phyloP scores from a whole-genome alignment of 768 basidiomycete species.

The Xanthoconium purpureum region DNA sequence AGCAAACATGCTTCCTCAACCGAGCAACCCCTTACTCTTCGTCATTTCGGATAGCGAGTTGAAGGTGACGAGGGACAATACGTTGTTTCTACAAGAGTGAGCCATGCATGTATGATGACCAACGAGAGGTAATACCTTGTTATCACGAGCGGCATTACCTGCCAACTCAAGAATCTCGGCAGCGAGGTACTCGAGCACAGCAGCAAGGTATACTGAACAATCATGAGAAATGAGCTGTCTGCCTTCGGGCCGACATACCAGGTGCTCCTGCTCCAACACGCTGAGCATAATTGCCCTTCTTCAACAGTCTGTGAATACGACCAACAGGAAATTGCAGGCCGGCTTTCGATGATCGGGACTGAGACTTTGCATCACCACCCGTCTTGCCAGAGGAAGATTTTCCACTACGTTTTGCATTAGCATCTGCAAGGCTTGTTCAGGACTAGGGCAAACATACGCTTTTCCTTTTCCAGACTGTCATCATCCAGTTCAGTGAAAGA shows the following conservation, averaged over 20 bases:
- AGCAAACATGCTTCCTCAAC: not conserved
- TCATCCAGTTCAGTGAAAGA: constrained; percentile 6
- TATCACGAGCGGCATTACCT: constrained; percentile 74
- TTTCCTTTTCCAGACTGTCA: constrained; percentile 56
- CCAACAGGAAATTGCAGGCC: constrained; percentile 76
- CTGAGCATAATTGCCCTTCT: constrained; percentile 69
- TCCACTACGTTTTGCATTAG: constrained; percentile 32
- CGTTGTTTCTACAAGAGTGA: constrained; percentile 50
- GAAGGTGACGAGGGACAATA: constrained; percentile 77
- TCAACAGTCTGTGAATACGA: constrained; percentile 77
- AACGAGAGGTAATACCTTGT: constrained; percentile 41
- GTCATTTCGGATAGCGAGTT: constrained; percentile 74
- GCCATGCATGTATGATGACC: not conserved
- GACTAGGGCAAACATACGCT: constrained; percentile 35
- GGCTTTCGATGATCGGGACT: constrained; percentile 65
- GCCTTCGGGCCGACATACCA: constrained; percentile 36
- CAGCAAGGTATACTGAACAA: constrained; percentile 69
- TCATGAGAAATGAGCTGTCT: not conserved
- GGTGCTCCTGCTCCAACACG: constrained; percentile 70
- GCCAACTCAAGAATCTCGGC: constrained; percentile 87
- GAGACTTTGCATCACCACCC: constrained; percentile 51
- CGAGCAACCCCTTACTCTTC: constrained; percentile 50
- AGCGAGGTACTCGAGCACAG: constrained; percentile 82
- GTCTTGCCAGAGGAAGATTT: constrained; percentile 47
- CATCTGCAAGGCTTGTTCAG: not conserved